These are phyloP conservation scores for Septoria petroselini DNA, from an alignment of 2,329 filamentous ascomycete species.

Conservation along the genomic window DNA sequence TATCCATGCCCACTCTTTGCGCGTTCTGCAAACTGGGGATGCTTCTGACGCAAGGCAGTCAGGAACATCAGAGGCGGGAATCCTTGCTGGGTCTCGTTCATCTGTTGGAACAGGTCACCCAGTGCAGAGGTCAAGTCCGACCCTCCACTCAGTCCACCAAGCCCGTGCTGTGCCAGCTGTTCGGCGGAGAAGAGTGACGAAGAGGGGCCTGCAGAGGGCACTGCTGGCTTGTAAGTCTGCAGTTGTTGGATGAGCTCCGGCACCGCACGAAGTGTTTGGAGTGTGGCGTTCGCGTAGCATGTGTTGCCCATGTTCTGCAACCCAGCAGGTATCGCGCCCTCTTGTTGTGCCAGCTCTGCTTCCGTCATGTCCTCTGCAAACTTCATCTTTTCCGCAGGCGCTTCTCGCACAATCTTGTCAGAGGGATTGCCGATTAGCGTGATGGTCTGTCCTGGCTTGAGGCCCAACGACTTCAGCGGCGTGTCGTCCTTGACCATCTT, in stretches of 20 bases:
- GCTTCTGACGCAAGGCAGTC: slow-evolving; percentile 70
- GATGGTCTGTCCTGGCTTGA: slow-evolving; percentile 81
- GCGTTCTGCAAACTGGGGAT: slow-evolving; percentile 90
- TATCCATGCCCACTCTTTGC: slow-evolving; percentile 78
- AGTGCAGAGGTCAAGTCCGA: slow-evolving; percentile 74
- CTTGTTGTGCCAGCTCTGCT: slow-evolving; percentile 78
- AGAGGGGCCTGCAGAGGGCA: slow-evolving; percentile 26
- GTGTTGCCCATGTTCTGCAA: slow-evolving; percentile 94
- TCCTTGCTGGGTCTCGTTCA: slow-evolving; percentile 85
- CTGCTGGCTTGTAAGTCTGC: slow-evolving; percentile 53
- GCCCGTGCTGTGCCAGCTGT: slow-evolving; percentile 49
- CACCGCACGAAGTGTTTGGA: slow-evolving; percentile 85
- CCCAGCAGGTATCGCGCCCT: slow-evolving; percentile 81
- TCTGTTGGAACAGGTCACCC: slow-evolving; percentile 79
- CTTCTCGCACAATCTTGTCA: slow-evolving; percentile 57
- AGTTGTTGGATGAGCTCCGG: slow-evolving; percentile 86
- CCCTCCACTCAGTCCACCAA: slow-evolving; percentile 57
- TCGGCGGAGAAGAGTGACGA: slow-evolving; percentile 37
- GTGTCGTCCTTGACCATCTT: slow-evolving; percentile 95
- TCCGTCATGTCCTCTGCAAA: slow-evolving; percentile 98
- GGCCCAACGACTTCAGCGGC: slow-evolving; percentile 74
- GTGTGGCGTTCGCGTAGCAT: slow-evolving; percentile 94
- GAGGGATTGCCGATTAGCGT: slow-evolving; percentile 96
- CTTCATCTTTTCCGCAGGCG: slow-evolving; percentile 76
- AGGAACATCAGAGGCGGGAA: slow-evolving; percentile 82